phyloP scores from a whole-genome alignment of 139 green algal species.

The Haematococcus lacustris region DNA sequence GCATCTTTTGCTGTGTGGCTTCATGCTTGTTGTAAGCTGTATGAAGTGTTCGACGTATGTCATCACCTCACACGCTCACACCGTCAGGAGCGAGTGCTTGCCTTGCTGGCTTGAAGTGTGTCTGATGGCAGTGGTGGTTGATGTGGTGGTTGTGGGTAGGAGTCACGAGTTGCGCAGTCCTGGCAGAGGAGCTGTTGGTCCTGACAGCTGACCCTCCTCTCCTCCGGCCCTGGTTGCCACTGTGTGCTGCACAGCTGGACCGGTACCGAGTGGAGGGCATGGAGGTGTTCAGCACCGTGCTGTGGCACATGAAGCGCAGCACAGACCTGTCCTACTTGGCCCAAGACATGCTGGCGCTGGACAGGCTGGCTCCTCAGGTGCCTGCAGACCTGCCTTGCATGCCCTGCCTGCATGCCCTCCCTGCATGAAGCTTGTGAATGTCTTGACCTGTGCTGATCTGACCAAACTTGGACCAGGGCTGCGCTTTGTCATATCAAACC shows the following conservation, averaged over 20 bases:
- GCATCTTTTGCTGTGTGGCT: background rate
- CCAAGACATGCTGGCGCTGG: slow-evolving; percentile 68
- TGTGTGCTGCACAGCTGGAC: slow-evolving; percentile 13
- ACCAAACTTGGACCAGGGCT: background rate
- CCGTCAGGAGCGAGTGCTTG: too few relatives aligned
- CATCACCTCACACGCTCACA: background rate
- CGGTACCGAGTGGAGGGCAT: slow-evolving; percentile 53
- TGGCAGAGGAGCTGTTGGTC: background rate
- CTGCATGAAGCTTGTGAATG: too few relatives aligned
- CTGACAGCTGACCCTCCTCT: background rate
- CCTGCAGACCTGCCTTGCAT: slow-evolving; percentile 23
- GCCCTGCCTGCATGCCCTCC: too few relatives aligned
- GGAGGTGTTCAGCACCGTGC: slow-evolving; percentile 87
- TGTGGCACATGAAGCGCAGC: slow-evolving; percentile 92
- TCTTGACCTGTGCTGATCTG: background rate
- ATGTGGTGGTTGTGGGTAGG: too few relatives aligned
- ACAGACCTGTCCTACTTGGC: slow-evolving; percentile 81
- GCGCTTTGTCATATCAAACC: too few relatives aligned
- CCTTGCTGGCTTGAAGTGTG: too few relatives aligned
- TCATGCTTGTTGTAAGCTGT: background rate
- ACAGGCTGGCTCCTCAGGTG: slow-evolving; percentile 69
- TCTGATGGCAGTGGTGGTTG: too few relatives aligned
- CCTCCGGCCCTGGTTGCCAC: background rate
- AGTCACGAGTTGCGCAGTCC: background rate
- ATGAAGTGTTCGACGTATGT: background rate